Evolutionary conservation across 257 asterid species (phyloP), one percentile per base, ranked within the genome.

Genomic region (Solanum dulcamara): DNA sequence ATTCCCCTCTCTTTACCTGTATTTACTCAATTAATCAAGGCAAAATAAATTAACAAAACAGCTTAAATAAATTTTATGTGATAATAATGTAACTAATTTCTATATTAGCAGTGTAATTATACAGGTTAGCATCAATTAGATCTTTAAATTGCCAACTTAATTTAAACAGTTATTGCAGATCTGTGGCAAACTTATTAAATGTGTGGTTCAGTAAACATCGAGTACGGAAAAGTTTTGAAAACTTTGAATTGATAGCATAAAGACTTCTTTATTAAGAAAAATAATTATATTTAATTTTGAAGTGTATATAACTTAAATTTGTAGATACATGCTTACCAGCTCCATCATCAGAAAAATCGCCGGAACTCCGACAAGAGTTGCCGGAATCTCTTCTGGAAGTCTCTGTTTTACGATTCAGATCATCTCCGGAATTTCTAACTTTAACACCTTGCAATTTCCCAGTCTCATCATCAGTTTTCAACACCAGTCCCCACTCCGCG

Each of bases 401-500:
- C 85, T 91, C 94, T 10, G 83, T 24, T 53, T 89, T 91, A 37
- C 48, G 38, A 5, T 74, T 86, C 7, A 60, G 40, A 24, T 91
- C 99, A 2, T 94, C 98, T 15, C 94, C 95, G 62, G 99, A 96
- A 11, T 92, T 96, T 89, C 99, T 94, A 14, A 92, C 98, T 46
- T 94, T 91, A 57, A 96, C 98, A 33, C 99, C 99, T 35, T 93
- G 94, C 3, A 87, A 91, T 30, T 93, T 95, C 3, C 99, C 99
- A 4, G 99, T 94, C 87, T 94, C 97, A 10, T 89, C 90, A 32
- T 96, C 97, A 1, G 97, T 94, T 85, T 94, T 92, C 88, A 96
- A 81, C 70, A 94, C 96, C 68, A 96, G 42, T 3, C 99, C 99
- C 99, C 99, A 95, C 93, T 96, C 99, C 3, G 99, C 99, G 2